Percentiles rank a stretch among this genome's conserved stretches.
phyloP scores from a whole-genome alignment of 345 rosid species.

The Linum tenue region DNA sequence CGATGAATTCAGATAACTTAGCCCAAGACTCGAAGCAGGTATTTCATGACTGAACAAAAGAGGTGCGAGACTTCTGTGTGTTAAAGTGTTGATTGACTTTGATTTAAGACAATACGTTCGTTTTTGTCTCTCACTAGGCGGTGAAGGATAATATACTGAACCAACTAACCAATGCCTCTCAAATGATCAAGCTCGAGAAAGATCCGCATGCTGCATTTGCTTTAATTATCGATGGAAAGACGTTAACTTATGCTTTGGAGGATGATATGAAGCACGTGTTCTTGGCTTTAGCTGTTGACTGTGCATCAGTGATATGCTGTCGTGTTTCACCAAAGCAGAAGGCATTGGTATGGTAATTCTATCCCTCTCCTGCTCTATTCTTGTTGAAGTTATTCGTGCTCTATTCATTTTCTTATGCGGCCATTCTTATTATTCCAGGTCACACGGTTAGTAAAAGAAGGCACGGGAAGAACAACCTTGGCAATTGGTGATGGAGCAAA shows the following conservation, averaged over 20 bases:
- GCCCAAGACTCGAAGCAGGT: conserved; percentile 56
- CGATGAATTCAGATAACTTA: conserved; percentile 37
- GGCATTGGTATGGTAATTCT: conserved; percentile 55
- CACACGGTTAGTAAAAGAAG: conserved; percentile 81
- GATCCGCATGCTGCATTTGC: conserved; percentile 95
- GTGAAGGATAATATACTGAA: conserved; percentile 56
- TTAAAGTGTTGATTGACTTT: conserved; percentile 18
- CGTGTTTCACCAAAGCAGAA: conserved; percentile 99
- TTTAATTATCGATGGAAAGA: conserved; percentile 85
- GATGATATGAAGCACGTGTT: conserved; percentile 78
- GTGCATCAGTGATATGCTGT: conserved; percentile 96
- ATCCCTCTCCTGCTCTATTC: neutral
- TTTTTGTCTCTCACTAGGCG: conserved; percentile 41
- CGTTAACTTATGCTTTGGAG: conserved; percentile 66
- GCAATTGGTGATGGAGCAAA: conserved; percentile 99
- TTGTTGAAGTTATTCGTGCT: conserved; percentile 4
- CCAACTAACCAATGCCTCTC: conserved; percentile 79
- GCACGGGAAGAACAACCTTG: conserved; percentile 82
- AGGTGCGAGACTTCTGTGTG: conserved; percentile 5
- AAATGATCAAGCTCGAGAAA: conserved; percentile 76
- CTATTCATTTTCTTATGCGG: neutral
- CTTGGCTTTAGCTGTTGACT: conserved; percentile 76
- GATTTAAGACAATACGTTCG: conserved; percentile 16
- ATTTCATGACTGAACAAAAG: conserved; percentile 12
- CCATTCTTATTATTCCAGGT: conserved; percentile 38